Conservation (phyloP, 768 basidiomycete species). For the Serendipita sp. region DNA sequence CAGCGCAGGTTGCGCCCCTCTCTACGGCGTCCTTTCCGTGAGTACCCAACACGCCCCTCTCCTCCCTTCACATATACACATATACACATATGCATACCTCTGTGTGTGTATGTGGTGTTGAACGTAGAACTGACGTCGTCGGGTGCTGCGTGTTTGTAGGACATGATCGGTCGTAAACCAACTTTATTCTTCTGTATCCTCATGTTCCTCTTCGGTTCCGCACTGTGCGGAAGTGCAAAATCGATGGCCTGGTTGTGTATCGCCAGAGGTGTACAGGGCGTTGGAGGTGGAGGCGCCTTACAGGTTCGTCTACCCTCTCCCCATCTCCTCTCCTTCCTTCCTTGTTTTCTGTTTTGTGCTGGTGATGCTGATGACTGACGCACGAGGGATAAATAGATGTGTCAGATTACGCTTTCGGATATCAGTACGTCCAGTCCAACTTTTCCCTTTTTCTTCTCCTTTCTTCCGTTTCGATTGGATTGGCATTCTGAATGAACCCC, state of each 20-base stretch:
- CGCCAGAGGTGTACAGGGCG: constrained; percentile 63
- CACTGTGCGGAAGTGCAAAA: constrained; percentile 68
- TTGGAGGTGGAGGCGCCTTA: constrained; percentile 68
- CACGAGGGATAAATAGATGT: constrained; percentile 24
- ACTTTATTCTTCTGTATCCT: constrained; percentile 9
- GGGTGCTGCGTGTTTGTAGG: background rate
- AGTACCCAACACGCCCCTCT: background rate
- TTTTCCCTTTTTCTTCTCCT: background rate
- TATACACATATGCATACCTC: background rate
- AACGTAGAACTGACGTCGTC: background rate
- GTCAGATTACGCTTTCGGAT: constrained; percentile 66
- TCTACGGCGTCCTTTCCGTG: constrained; percentile 63
- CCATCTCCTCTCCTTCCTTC: background rate
- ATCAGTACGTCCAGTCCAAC: constrained; percentile 26
- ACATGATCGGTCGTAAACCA: constrained; percentile 12
- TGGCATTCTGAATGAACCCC: background rate
- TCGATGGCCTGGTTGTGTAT: constrained; percentile 63
- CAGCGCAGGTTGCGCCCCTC: constrained; percentile 46
- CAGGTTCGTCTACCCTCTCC: constrained; percentile 20
- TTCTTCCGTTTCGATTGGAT: background rate
- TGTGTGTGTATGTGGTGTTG: background rate
- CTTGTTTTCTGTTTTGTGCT: background rate
- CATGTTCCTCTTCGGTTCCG: constrained; percentile 28
- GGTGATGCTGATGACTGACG: background rate
- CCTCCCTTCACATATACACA: background rate